Conservation (phyloP, 2,329 filamentous ascomycete species). For the Ophiocordyceps camponoti-floridani region DNA sequence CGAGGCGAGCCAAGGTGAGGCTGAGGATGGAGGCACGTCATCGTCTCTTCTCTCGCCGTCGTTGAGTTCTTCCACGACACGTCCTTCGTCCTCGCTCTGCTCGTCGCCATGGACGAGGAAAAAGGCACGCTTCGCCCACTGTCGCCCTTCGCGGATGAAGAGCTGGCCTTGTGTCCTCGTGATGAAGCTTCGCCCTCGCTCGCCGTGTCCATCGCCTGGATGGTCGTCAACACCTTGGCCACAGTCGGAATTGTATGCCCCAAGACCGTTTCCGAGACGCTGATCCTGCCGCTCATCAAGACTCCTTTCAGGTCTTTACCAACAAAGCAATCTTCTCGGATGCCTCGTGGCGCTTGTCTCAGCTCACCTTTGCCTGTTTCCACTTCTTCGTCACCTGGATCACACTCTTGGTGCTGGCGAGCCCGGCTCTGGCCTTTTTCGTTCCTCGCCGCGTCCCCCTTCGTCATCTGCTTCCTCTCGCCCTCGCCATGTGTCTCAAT, state of each 20-base stretch:
- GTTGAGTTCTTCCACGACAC: no score
- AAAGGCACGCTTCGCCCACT: no score
- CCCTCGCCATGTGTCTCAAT: conserved; percentile 48
- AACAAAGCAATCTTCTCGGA: conserved; percentile 55
- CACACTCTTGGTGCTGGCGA: conserved; percentile 43
- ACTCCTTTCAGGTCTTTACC: conserved; percentile 37
- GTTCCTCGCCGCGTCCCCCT: conserved; percentile 34
- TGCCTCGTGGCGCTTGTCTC: conserved; percentile 38
- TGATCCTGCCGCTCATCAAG: not conserved
- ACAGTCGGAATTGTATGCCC: conserved; percentile 41
- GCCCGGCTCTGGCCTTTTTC: conserved; percentile 40
- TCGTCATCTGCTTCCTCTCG: conserved; percentile 42
- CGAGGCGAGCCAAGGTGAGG: not conserved
- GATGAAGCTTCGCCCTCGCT: not conserved
- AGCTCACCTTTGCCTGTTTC: conserved; percentile 49
- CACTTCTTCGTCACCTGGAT: conserved; percentile 50
- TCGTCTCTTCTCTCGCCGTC: not conserved
- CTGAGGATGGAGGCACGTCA: not conserved
- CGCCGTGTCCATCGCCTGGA: conserved; percentile 25
- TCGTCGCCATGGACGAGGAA: no score
- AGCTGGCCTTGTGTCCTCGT: not conserved
- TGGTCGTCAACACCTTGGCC: conserved; percentile 41
- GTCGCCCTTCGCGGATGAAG: not conserved
- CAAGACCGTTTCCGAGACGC: not conserved
- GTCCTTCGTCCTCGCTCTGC: no score